Evolutionary conservation across 352 stramenopile species (phyloP).

Genomic region (Globisporangium okanoganense): DNA sequence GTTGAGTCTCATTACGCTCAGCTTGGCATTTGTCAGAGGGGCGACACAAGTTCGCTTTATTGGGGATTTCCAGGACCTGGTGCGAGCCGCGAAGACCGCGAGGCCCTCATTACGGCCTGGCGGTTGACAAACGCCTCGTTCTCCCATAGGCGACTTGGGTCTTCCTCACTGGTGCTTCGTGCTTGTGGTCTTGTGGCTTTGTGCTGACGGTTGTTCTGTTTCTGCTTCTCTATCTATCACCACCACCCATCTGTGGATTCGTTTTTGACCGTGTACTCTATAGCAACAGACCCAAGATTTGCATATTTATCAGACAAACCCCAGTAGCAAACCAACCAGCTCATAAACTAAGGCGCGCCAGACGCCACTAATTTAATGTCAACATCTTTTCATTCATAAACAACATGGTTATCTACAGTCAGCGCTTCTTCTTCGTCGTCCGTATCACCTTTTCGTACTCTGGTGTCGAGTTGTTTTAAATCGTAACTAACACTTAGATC

Average conservation of each 20-base stretch:
- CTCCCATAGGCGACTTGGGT: not conserved
- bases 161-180: not conserved
- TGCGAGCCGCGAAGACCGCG: conserved; percentile 5
- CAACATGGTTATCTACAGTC: not conserved
- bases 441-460: not conserved
- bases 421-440: not conserved
- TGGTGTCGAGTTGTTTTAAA: not conserved
- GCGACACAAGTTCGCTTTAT: not conserved
- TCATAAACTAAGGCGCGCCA: not conserved
- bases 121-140: not conserved
- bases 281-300: not conserved
- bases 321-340: no score
- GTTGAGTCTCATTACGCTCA: conserved; percentile 27
- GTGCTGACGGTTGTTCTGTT: not conserved
- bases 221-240: not conserved
- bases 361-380: not conserved
- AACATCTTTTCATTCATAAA: not conserved
- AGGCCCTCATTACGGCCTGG: conserved; percentile 25
- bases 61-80: not conserved
- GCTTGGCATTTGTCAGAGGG: not conserved
- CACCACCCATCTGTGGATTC: no score
- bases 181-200: not conserved
- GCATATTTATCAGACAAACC: not conserved
- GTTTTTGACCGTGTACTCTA: not conserved
- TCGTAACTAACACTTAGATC: conserved; percentile 16